Evolutionary conservation across 108 stramenopile genomes (phyloP).

Genomic region (Cyclotella sp.): DNA sequence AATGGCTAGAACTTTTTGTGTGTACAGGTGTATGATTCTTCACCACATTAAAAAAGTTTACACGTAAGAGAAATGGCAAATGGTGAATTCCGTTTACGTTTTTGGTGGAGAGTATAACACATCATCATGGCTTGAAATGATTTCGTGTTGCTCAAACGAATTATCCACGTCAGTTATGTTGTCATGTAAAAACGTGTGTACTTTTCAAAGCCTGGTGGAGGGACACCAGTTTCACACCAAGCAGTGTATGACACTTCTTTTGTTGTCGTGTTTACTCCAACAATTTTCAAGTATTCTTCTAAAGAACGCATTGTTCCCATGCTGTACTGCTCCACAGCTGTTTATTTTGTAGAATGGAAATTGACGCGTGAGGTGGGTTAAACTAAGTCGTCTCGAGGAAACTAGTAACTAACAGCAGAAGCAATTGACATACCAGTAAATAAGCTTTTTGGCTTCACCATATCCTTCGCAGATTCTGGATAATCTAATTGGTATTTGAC

Average conservation of each 20-base stretch:
- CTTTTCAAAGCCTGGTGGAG: conserved; percentile 82
- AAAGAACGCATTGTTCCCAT: conserved; percentile 83
- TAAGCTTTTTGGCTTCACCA: conserved; percentile 66
- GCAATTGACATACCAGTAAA: conserved; percentile 47
- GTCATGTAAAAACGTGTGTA: conserved; percentile 25
- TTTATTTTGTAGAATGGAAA: not conserved
- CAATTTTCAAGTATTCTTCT: conserved; percentile 72
- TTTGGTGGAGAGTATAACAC: not conserved
- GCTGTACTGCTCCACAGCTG: conserved; percentile 83
- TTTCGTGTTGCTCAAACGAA: not conserved
- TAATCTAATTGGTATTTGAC: conserved; percentile 87
- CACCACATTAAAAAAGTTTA: too few species aligned
- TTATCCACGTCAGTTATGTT: not conserved
- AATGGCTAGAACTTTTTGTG: too few species aligned
- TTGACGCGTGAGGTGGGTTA: not conserved
- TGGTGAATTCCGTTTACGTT: too few species aligned
- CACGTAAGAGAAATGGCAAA: too few species aligned
- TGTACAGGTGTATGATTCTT: too few species aligned
- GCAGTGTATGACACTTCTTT: conserved; percentile 80
- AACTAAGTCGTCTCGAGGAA: not conserved
- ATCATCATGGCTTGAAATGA: not conserved
- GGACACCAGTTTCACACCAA: conserved; percentile 83
- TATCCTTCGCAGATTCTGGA: conserved; percentile 84
- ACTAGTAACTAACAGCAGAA: not conserved
- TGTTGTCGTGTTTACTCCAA: conserved; percentile 78